Evolutionary conservation across 2,329 filamentous ascomycete species (phyloP).

Genomic region (Cordyceps tenuipes): DNA sequence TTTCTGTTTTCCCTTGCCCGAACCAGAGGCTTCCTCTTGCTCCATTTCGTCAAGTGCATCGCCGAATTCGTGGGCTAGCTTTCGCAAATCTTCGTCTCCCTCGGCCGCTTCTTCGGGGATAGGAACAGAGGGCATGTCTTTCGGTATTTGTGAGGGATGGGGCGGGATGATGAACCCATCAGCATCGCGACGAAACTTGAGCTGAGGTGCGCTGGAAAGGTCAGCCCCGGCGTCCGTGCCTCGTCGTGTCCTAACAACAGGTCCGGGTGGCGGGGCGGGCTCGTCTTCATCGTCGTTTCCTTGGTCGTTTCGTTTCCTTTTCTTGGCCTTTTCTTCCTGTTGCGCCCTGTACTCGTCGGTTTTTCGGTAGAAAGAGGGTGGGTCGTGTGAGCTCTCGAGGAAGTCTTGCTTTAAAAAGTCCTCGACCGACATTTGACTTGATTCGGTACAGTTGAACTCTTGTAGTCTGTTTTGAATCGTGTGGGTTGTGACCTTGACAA

Average conservation of each 20-base stretch:
- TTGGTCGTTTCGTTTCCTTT: slow-evolving; percentile 36
- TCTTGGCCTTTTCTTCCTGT: slow-evolving; percentile 39
- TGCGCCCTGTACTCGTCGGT: slow-evolving; percentile 50
- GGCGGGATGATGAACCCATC: slow-evolving; percentile 62
- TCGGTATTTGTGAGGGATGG: slow-evolving; percentile 31
- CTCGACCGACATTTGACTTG: slow-evolving; percentile 75
- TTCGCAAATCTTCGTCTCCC: slow-evolving; percentile 25
- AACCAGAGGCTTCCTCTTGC: slow-evolving; percentile 12
- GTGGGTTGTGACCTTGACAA: slow-evolving; percentile 90
- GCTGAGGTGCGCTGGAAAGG: slow-evolving; percentile 25
- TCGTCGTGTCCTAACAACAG: slow-evolving; percentile 11
- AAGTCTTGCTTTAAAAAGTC: slow-evolving; percentile 70
- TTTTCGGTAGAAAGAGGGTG: slow-evolving; percentile 71
- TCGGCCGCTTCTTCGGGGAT: slow-evolving; percentile 11
- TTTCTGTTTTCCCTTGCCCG: slow-evolving; percentile 18
- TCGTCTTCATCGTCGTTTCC: slow-evolving; percentile 18
- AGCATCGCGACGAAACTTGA: slow-evolving; percentile 45
- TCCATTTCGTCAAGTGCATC: slow-evolving; percentile 27
- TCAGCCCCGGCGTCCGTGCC: slow-evolving; percentile 26
- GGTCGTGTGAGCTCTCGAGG: slow-evolving; percentile 67
- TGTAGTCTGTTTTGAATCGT: slow-evolving; percentile 87
- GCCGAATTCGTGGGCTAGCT: slow-evolving; percentile 37
- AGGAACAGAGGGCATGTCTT: slow-evolving; percentile 20
- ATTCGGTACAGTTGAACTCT: slow-evolving; percentile 84
- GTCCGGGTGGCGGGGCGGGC: slow-evolving; percentile 7